Percentiles rank a stretch among this genome's conserved stretches.
phyloP scores from a whole-genome alignment of 106 monocot species.

The Apostasia ramifera region DNA sequence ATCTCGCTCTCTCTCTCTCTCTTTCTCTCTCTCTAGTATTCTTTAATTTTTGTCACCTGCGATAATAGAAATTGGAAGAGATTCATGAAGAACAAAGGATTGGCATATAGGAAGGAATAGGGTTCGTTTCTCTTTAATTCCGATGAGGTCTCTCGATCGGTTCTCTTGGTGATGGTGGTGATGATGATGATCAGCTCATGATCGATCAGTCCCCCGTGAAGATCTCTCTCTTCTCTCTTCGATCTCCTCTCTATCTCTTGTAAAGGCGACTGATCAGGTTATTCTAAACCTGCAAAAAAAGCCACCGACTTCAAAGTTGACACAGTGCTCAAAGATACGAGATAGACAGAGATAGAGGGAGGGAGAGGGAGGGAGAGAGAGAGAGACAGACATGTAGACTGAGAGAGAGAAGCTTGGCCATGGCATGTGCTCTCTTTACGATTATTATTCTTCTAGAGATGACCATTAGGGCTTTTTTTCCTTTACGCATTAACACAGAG shows the following conservation, averaged over 20 bases:
- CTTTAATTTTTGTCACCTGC: slow-evolving; percentile 9
- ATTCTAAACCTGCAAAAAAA: slow-evolving; percentile 25
- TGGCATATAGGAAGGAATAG: slow-evolving; percentile 39
- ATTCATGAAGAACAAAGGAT: slow-evolving; percentile 55
- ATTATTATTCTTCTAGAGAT: no score
- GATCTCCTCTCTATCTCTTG: slow-evolving; percentile 8
- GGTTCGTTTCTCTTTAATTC: slow-evolving; percentile 24
- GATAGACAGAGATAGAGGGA: no score
- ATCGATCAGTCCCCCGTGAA: no score
- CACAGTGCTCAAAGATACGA: no score
- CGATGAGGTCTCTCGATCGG: no score
- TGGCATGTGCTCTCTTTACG: no score
- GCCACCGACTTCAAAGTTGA: slow-evolving; percentile 32
- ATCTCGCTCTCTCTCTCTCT: slow-evolving; percentile 15
- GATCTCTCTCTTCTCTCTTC: slow-evolving; percentile 12
- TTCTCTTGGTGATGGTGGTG: not conserved
- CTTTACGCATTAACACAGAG: no score
- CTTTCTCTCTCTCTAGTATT: not conserved
- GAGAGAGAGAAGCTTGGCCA: no score
- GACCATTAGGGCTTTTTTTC: no score
- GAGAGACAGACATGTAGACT: no score
- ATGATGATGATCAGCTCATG: not conserved
- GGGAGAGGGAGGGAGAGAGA: no score
- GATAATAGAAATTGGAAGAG: slow-evolving; percentile 21
- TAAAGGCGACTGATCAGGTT: slow-evolving; percentile 23